phyloP scores from a whole-genome alignment of 768 basidiomycete genomes.

The Holtermannia corniformis region DNA sequence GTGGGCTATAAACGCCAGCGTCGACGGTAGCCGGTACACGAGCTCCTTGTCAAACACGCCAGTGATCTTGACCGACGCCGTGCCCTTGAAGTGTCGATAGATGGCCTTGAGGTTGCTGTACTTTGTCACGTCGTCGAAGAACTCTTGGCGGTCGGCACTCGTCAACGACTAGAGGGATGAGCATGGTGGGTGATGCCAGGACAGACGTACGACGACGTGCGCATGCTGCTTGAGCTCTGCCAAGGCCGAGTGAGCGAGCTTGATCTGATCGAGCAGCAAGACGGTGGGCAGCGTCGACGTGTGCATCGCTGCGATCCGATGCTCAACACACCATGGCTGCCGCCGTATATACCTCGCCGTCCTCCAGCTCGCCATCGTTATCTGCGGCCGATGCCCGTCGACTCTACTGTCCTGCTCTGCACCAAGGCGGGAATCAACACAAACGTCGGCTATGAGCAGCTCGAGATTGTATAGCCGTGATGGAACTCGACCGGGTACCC shows the following conservation, averaged over 20 bases:
- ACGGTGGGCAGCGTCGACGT: slow-evolving; percentile 2
- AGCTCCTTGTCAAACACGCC: slow-evolving; percentile 10
- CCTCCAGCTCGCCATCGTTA: no score
- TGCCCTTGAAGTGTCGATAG: slow-evolving; percentile 14
- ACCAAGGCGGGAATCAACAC: no score
- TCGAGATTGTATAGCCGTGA: no score
- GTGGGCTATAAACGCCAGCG: slow-evolving; percentile 7
- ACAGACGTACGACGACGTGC: background rate
- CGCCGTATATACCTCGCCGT: no score
- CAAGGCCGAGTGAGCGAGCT: slow-evolving; percentile 4
- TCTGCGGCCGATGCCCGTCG: no score
- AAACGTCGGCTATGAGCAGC: no score
- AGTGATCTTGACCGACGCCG: slow-evolving; percentile 6
- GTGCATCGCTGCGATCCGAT: no score
- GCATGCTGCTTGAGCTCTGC: background rate
- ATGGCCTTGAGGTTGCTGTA: slow-evolving; percentile 6
- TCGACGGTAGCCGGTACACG: slow-evolving; percentile 1
- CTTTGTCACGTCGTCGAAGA: slow-evolving; percentile 4
- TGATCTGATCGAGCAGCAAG: slow-evolving; percentile 8
- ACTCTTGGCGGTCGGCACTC: background rate
- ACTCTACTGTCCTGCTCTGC: no score
- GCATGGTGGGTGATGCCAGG: background rate
- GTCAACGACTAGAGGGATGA: slow-evolving; percentile 1
- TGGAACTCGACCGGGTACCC: no score
- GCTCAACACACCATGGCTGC: no score